Conservation (phyloP, 2,329 filamentous ascomycete genomes). For the Hymenoscyphus infarciens region DNA sequence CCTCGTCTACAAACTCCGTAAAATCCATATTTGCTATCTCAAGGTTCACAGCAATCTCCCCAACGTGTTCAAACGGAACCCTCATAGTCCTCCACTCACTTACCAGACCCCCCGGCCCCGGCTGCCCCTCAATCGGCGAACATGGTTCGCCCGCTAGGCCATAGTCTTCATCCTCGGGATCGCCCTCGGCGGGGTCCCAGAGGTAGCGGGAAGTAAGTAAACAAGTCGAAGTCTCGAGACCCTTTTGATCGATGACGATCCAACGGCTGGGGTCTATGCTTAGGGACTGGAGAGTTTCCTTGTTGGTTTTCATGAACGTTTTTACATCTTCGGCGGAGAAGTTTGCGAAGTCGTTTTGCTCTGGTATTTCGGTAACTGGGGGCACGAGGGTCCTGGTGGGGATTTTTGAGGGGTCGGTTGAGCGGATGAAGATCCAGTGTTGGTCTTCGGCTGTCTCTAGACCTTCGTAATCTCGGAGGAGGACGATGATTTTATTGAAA, state of each 20-base stretch:
- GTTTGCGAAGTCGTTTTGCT: background rate
- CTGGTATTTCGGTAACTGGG: background rate
- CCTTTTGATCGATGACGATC: conserved; percentile 1
- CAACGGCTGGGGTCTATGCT: background rate
- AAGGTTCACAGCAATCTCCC: background rate
- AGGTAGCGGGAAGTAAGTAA: background rate
- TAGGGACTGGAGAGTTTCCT: background rate
- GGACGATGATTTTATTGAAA: background rate
- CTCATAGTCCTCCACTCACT: background rate
- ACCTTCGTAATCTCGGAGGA: background rate
- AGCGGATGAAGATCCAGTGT: background rate
- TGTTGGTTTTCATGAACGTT: background rate
- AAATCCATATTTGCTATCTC: background rate
- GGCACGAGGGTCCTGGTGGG: background rate
- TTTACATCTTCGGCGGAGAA: background rate
- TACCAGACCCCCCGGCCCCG: background rate
- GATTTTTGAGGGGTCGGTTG: background rate
- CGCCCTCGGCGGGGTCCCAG: background rate
- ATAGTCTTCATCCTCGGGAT: background rate
- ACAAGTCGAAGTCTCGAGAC: background rate
- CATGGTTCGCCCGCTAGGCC: too few species aligned
- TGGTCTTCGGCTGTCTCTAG: background rate
- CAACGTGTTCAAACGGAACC: background rate
- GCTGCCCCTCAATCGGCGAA: background rate
- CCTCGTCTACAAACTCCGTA: background rate